phyloP scores from a whole-genome alignment of 345 rosid genomes.

The Crucihimalaya himalaica region DNA sequence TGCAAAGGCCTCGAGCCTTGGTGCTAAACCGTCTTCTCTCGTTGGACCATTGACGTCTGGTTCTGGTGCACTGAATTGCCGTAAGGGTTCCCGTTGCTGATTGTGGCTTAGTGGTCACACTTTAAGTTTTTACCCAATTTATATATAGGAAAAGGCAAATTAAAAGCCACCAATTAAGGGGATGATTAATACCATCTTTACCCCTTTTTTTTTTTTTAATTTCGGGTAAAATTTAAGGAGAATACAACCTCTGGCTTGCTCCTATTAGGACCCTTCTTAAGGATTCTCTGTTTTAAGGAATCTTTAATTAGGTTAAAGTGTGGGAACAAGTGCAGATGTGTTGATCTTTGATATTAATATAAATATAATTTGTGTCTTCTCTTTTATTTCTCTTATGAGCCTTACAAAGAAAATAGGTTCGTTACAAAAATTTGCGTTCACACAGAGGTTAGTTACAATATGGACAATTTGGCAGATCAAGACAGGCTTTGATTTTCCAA shows the following conservation, averaged over 20 bases:
- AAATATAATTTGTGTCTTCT: constrained; percentile 18
- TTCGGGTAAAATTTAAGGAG: constrained; percentile 22
- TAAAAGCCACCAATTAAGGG: constrained; percentile 38
- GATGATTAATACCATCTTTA: constrained; percentile 5
- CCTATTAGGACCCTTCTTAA: constrained; percentile 22
- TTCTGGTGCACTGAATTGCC: constrained; percentile 59
- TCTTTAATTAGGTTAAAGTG: constrained; percentile 27
- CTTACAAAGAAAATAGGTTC: neutral
- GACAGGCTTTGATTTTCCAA: neutral
- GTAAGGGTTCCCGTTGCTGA: constrained; percentile 55
- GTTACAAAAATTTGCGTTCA: neutral
- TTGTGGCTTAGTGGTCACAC: neutral
- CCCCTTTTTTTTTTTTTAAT: neutral
- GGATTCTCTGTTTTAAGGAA: constrained; percentile 36
- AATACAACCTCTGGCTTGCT: constrained; percentile 40
- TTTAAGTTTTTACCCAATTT: neutral
- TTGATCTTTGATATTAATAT: constrained; percentile 39
- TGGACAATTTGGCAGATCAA: neutral
- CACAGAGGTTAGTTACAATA: constrained; percentile 8
- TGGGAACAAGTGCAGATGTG: constrained; percentile 37
- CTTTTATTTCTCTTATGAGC: neutral
- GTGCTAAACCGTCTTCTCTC: constrained; percentile 54
- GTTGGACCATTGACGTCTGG: constrained; percentile 51
- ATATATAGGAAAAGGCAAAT: constrained; percentile 36
- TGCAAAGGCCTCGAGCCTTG: constrained; percentile 61